Conservation (phyloP, 768 basidiomycete genomes). For the Phylloporus scabripes region DNA sequence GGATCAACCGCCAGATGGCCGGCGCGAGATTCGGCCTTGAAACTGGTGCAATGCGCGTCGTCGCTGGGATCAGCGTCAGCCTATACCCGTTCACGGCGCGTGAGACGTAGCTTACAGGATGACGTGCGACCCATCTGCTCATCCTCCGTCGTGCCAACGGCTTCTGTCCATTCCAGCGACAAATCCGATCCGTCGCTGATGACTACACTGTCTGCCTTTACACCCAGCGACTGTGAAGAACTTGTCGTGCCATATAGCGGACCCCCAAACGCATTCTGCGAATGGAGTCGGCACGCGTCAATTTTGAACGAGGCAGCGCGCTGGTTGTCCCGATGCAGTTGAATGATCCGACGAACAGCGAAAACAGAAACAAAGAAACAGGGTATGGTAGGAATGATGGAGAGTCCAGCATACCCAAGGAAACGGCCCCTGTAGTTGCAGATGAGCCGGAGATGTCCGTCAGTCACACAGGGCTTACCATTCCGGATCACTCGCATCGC, state of each 20-base stretch:
- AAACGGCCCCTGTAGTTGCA: slow-evolving; percentile 49
- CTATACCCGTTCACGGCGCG: not conserved
- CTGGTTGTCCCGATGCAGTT: slow-evolving; percentile 21
- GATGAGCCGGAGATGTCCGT: slow-evolving; percentile 1
- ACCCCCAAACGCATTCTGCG: not conserved
- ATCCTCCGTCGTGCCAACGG: not conserved
- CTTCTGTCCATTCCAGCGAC: not conserved
- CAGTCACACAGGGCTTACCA: slow-evolving; percentile 40
- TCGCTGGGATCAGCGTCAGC: slow-evolving; percentile 5
- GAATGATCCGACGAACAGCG: slow-evolving; percentile 13
- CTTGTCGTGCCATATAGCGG: not conserved
- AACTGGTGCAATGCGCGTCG: not conserved
- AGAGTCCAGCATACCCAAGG: slow-evolving; percentile 55
- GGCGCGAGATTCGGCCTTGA: slow-evolving; percentile 29
- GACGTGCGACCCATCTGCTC: not conserved
- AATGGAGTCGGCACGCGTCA: not conserved
- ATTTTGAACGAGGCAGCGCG: slow-evolving; percentile 1
- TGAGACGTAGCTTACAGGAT: slow-evolving; percentile 7
- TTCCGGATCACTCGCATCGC: slow-evolving; percentile 52
- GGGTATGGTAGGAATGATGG: slow-evolving; percentile 48
- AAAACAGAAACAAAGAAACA: slow-evolving; percentile 42
- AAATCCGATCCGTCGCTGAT: not conserved
- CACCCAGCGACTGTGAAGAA: not conserved
- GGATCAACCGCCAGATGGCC: slow-evolving; percentile 46
- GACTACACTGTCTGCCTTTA: not conserved